Evolutionary conservation across 139 green algal species (phyloP), one percentile per base, ranked within the genome.

Genomic region (Pleodorina starrii): DNA sequence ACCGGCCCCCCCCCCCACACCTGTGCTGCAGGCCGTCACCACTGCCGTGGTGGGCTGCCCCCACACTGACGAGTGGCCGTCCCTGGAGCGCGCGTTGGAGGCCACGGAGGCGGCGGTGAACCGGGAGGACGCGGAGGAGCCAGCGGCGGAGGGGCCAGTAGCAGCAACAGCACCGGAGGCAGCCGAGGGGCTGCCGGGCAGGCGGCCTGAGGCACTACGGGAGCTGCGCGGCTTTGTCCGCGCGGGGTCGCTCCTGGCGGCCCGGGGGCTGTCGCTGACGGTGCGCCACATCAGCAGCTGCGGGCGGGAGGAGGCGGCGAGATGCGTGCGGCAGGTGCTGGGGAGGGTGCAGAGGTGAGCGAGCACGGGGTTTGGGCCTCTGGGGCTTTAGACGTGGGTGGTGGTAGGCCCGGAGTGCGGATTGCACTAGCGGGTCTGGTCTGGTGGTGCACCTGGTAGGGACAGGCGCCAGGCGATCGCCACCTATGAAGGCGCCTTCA

Each of bases 31-130:
- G 79, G 79, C 79, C 7, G 57, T 75, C 35, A 42, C 25, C 7
- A 5, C 6, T 4, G 63, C 81, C 17, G 63, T 87, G 0, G 5
- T 72, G 46, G 32, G 11, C 46, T 88, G 83, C 35, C 83, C 68
- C 3, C 83, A 88, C 46, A 88, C 83, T 4, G 83, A 88, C 48
- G 83, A 88, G 66, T 88, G 83, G 83, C 9, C 44, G 5, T 32
- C 32, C 25, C 83, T 88, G 66, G 4, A 32, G 46, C 35, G 46
- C 2, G 40, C 43, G 23, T 21, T 88, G 46, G 68, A 42, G 27
- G 66, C 83, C 25, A 46, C 48, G 68, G 46, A 59, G 21, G 11
- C 23, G 32, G 63, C 63, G 42, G 25, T 88, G 23, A 1, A 38
- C 11, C 14, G 16, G 27, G 27, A 51, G 29, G 77, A 38, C 4